Evolutionary conservation across 176 grass and related monocot genomes (phyloP), one percentile per base, ranked within the genome.

Genomic region (Triticum dicoccoides): DNA sequence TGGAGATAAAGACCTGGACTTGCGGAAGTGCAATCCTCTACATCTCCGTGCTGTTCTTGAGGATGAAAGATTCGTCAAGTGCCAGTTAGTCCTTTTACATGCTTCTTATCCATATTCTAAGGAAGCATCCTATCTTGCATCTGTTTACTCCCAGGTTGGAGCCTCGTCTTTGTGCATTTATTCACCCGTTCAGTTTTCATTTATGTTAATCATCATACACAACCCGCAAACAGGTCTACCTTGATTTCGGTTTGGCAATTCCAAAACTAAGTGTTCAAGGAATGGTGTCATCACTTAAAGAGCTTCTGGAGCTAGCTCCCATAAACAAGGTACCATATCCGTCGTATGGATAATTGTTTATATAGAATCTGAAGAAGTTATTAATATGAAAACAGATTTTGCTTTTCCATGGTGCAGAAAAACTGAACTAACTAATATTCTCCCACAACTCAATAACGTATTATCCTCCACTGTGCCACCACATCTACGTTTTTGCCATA

Each of bases 71-170:
- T 99, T 96, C 62, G 77, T 87, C 17, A 87, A 90, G 73, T 96
- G 92, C 69, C 85, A 89, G 77, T 80, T 99, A 87, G 97, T 99
- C 88, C 97, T 99, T 82, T 87, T 99, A 64, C 97, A 99, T 94
- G 94, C 94, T 84, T 96, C 97, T 34, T 96, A 99, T 94, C 94
- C 94, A 84, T 99, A 96, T 86, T 99, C 88, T 44, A 99, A 96
- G 80, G 97, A 99, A 99, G 94, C 97, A 83, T 99, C 97, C 44
- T 94, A 96, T 91, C 94, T 99, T 90, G 89, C 97, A 84, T 99
- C 97, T 65, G 97, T 92, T 85, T 99, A 99, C 80, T 89, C 93
- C 37, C 97, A 99, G 97, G 97, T 99, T 83, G 79, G 73, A 24
- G 30, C 23, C 54, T 24, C 56, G 66, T 66, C 74, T 78, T 75